Conservation (phyloP, 2,329 filamentous ascomycete species). For the Colletotrichum lentis region DNA sequence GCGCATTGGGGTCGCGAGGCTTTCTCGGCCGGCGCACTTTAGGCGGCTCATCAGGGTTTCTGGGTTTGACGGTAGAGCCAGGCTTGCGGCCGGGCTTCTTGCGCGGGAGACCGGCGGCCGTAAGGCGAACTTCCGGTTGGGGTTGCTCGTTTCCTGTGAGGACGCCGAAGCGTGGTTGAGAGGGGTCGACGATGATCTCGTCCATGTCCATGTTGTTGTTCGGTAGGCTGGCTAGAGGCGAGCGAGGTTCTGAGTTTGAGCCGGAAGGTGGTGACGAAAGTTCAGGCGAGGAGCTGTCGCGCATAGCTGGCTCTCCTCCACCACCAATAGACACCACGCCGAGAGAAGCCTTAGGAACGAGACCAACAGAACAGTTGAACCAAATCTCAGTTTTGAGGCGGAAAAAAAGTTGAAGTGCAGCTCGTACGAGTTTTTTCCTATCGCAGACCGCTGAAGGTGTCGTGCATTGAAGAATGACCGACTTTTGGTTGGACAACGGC, state of each 20-base stretch:
- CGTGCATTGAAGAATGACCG: conserved; percentile 14
- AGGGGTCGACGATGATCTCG: conserved; percentile 59
- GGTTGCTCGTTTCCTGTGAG: conserved; percentile 40
- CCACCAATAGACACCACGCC: conserved; percentile 28
- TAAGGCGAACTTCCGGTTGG: conserved; percentile 49
- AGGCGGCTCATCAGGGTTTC: conserved; percentile 53
- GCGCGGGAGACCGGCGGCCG: conserved; percentile 65
- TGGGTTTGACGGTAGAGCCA: conserved; percentile 61
- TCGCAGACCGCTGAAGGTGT: conserved; percentile 1
- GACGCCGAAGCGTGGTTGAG: conserved; percentile 48
- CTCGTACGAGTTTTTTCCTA: neutral
- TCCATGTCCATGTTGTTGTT: conserved; percentile 53
- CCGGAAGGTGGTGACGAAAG: conserved; percentile 62
- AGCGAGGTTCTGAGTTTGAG: conserved; percentile 59
- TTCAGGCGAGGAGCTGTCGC: conserved; percentile 56
- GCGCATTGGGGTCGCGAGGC: conserved; percentile 66
- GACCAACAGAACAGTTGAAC: neutral
- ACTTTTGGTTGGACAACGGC: conserved; percentile 9
- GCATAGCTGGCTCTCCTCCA: conserved; percentile 39
- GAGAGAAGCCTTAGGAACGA: conserved; percentile 3
- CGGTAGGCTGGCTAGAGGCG: conserved; percentile 49
- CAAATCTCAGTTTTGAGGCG: neutral
- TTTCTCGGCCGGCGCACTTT: conserved; percentile 65
- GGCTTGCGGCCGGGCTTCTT: conserved; percentile 74
- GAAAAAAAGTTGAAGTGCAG: neutral